phyloP scores from a whole-genome alignment of 352 stramenopile genomes.

The Phytophthora fragariae region DNA sequence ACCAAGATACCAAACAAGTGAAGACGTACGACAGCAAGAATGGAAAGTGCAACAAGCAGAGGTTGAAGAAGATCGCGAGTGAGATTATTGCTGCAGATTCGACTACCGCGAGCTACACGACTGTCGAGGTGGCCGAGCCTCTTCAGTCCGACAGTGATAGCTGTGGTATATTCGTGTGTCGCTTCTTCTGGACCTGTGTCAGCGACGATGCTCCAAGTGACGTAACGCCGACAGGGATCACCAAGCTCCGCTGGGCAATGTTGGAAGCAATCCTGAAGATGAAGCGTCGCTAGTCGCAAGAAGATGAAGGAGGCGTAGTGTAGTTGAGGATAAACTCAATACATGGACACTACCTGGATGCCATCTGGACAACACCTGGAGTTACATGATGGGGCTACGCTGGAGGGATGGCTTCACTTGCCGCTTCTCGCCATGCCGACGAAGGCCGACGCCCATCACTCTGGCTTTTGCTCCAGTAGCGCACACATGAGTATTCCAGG shows the following conservation, averaged over 20 bases:
- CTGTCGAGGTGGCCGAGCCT: background rate
- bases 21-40: conserved; percentile 17
- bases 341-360: conserved; percentile 12
- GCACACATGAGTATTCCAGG: too few species aligned
- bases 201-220: conserved; percentile 1
- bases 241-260: conserved; percentile 6
- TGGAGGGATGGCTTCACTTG: too few species aligned
- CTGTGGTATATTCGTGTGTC: conserved; percentile 19
- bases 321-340: conserved; percentile 4
- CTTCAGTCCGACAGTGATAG: conserved; percentile 13
- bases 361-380: conserved; percentile 8
- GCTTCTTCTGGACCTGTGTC: conserved; percentile 10
- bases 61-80: too few species aligned
- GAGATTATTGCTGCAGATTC: too few species aligned
- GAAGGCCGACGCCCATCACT: too few species aligned
- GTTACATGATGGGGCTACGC: too few species aligned
- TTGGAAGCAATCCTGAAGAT: conserved; percentile 1
- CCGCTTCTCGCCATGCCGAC: too few species aligned
- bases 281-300: conserved; percentile 4
- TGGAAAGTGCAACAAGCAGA: conserved; percentile 16
- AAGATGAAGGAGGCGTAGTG: background rate
- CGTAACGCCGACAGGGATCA: background rate
- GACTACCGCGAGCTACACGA: background rate
- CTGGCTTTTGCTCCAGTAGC: too few species aligned
- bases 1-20: background rate